A percentile compares a stretch with the other conserved stretches of the same genome.
These are phyloP conservation scores for Deinandra increscens DNA, from an alignment of 129 eudicot genomes.

Conservation along the genomic window DNA sequence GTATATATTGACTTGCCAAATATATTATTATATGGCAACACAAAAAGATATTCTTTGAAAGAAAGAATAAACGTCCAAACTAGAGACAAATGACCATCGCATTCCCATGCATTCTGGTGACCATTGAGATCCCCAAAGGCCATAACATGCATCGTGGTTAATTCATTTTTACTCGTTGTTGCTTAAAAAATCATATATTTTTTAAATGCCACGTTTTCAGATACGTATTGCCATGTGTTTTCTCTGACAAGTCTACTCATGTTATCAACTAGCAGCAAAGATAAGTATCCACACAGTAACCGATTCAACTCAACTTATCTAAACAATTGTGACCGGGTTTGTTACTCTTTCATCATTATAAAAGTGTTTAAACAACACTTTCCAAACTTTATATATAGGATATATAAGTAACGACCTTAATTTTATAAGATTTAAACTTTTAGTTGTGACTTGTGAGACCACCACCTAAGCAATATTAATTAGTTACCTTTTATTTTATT, in stretches of 20 bases:
- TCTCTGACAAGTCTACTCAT: conserved; percentile 2
- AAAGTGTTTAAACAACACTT: no score
- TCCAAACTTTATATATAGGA: no score
- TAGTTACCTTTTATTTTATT: no score
- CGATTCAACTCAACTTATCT: conserved; percentile 1
- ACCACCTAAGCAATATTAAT: no score
- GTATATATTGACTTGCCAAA: neutral
- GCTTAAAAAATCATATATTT: neutral
- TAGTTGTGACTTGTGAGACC: no score
- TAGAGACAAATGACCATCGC: conserved; percentile 3
- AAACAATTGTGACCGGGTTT: neutral
- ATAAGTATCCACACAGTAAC: neutral
- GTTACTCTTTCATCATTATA: no score
- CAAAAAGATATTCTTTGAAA: conserved; percentile 11
- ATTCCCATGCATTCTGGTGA: neutral
- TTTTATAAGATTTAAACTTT: no score
- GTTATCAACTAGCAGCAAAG: conserved; percentile 1
- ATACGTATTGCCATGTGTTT: conserved; percentile 9
- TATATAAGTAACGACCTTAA: no score
- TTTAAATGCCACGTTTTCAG: neutral
- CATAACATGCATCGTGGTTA: neutral
- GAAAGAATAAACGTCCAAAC: conserved; percentile 13
- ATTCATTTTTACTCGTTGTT: neutral
- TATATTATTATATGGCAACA: neutral
- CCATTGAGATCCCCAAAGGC: conserved; percentile 9